Evolutionary conservation across 179 eudicot genomes (phyloP).

Genomic region (Silene vulgaris): DNA sequence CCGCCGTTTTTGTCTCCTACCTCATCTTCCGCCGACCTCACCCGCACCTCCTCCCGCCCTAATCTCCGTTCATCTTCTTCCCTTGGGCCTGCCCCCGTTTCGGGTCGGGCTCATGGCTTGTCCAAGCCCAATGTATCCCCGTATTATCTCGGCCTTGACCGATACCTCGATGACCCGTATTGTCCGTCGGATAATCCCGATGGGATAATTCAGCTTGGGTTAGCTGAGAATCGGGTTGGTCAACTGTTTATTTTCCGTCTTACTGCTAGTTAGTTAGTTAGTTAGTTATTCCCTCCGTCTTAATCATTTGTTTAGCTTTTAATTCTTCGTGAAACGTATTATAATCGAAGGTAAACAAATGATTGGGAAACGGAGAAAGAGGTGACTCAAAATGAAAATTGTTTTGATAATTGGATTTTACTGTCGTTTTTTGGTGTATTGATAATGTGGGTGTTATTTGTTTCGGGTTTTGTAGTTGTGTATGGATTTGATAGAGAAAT

Average conservation of each 20-base stretch:
- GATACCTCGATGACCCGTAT: slow-evolving; percentile 42
- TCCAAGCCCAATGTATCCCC: slow-evolving; percentile 42
- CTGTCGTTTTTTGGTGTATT: neutral
- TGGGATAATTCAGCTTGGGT: slow-evolving; percentile 72
- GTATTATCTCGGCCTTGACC: slow-evolving; percentile 58
- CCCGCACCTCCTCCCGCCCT: slow-evolving; percentile 33
- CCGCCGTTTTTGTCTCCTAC: slow-evolving; percentile 39
- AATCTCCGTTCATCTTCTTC: slow-evolving; percentile 29
- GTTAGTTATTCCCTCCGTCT: too few relatives aligned
- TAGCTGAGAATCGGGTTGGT: slow-evolving; percentile 68
- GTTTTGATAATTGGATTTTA: neutral
- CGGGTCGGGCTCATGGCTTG: slow-evolving; percentile 47
- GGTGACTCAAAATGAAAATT: too few relatives aligned
- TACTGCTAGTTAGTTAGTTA: neutral
- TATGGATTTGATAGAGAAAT: slow-evolving; percentile 57
- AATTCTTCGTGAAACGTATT: too few relatives aligned
- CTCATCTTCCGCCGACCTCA: slow-evolving; percentile 32
- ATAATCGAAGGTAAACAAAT: too few relatives aligned
- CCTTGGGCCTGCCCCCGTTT: slow-evolving; percentile 40
- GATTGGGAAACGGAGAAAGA: too few relatives aligned
- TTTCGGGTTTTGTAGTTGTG: slow-evolving; percentile 32
- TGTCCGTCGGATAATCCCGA: slow-evolving; percentile 44
- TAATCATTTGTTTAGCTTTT: too few relatives aligned
- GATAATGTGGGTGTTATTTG: slow-evolving; percentile 9
- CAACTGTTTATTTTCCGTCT: neutral